These are phyloP conservation scores for Petunia hybrid DNA, from an alignment of 305 asterid species.

Conservation along the genomic window DNA sequence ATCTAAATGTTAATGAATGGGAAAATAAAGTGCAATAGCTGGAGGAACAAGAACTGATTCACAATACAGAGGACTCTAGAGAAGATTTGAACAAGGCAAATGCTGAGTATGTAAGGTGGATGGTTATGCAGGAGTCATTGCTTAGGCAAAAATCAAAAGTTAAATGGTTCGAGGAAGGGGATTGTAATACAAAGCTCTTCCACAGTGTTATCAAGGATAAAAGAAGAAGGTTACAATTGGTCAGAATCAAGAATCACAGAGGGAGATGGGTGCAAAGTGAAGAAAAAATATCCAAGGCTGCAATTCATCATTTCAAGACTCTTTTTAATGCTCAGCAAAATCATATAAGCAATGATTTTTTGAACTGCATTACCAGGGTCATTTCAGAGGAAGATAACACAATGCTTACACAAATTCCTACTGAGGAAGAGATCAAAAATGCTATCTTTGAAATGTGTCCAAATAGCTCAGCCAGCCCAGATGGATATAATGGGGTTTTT, in stretches of 20 bases:
- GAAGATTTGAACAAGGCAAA: too few relatives aligned
- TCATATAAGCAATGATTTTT: too few relatives aligned
- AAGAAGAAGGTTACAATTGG: neutral
- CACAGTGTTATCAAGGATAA: too few relatives aligned
- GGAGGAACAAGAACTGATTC: neutral
- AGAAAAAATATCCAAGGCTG: neutral
- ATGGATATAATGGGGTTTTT: too few relatives aligned
- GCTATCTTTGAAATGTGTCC: neutral
- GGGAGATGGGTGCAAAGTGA: neutral
- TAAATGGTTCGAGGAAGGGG: neutral
- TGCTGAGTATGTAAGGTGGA: too few relatives aligned
- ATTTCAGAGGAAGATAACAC: too few relatives aligned
- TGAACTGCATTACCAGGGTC: too few relatives aligned
- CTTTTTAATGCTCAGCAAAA: too few relatives aligned
- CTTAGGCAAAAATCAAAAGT: neutral
- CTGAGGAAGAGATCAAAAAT: neutral
- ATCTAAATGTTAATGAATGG: neutral
- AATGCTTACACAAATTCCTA: too few relatives aligned
- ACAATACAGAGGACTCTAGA: too few relatives aligned
- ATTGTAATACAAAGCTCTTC: too few relatives aligned
- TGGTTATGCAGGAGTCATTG: neutral
- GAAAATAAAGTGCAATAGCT: too few relatives aligned
- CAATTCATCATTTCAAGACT: neutral
- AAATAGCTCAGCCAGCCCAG: neutral
- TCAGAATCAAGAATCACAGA: neutral